phyloP scores from a whole-genome alignment of 495 filamentous ascomycete genomes.

The Chaetomium tenue region DNA sequence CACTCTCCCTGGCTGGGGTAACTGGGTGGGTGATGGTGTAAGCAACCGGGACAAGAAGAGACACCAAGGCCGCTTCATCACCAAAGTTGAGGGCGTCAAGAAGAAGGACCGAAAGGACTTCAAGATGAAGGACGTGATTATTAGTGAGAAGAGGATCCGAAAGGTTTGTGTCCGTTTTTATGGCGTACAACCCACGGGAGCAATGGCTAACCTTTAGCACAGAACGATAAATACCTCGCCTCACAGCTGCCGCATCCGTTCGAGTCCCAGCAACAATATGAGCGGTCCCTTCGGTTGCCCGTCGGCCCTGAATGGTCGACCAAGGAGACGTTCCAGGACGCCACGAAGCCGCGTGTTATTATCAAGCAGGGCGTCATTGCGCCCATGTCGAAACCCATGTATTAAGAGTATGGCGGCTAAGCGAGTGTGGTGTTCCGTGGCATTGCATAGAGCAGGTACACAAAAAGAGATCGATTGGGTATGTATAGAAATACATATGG shows the following conservation, averaged over 20 bases:
- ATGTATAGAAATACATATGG: neutral
- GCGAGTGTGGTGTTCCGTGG: neutral
- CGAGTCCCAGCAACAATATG: slow-evolving; percentile 85
- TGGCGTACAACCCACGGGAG: neutral
- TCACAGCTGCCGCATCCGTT: slow-evolving; percentile 79
- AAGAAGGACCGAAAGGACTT: slow-evolving; percentile 75
- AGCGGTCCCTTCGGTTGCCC: slow-evolving; percentile 79
- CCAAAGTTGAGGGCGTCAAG: slow-evolving; percentile 73
- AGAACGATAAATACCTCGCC: slow-evolving; percentile 88
- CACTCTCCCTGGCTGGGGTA: slow-evolving; percentile 89
- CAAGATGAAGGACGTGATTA: slow-evolving; percentile 78
- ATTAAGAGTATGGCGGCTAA: slow-evolving; percentile 33
- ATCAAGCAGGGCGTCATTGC: slow-evolving; percentile 90
- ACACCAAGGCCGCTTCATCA: slow-evolving; percentile 60
- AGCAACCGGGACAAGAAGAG: slow-evolving; percentile 58
- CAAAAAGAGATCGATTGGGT: slow-evolving; percentile 12
- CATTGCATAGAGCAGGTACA: slow-evolving; percentile 17
- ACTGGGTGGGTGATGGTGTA: slow-evolving; percentile 78
- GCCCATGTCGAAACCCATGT: slow-evolving; percentile 77
- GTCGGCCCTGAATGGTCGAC: slow-evolving; percentile 94
- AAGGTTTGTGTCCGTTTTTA: slow-evolving; percentile 59
- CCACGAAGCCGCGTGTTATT: slow-evolving; percentile 87
- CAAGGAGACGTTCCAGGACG: slow-evolving; percentile 85
- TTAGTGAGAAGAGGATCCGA: slow-evolving; percentile 86
- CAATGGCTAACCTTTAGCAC: slow-evolving; percentile 35